phyloP scores from a whole-genome alignment of 2,329 filamentous ascomycete species.

The Fusarium anthophilum region DNA sequence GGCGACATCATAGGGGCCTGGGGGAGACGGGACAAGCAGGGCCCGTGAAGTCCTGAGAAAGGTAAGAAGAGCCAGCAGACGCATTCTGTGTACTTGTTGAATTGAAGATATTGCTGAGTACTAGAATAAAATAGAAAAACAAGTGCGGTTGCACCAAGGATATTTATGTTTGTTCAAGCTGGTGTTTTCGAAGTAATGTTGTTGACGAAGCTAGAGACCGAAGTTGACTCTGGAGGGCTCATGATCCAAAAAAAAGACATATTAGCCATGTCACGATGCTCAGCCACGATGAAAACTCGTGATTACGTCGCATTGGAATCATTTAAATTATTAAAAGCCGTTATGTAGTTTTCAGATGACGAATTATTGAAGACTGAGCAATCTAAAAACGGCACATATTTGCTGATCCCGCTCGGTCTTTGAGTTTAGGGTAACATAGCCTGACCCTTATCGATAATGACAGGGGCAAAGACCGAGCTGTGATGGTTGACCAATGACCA shows the following conservation, averaged over 20 bases:
- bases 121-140: too few species aligned
- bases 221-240: too few species aligned
- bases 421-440: not conserved
- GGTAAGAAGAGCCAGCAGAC: not conserved
- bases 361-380: not conserved
- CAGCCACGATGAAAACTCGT: not conserved
- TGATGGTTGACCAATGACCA: accelerated
- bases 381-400: accelerated
- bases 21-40: conserved; percentile 2
- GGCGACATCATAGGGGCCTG: not conserved
- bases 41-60: not conserved
- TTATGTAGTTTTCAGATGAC: accelerated
- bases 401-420: not conserved
- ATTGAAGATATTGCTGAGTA: not conserved
- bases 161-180: too few species aligned
- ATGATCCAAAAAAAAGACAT: too few species aligned
- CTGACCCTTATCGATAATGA: not conserved
- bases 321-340: accelerated
- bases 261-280: too few species aligned
- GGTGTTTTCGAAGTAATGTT: too few species aligned
- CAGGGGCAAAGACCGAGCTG: not conserved
- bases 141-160: too few species aligned
- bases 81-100: not conserved
- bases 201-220: too few species aligned
- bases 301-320: accelerated